phyloP scores from a whole-genome alignment of 1,284 basidiomycete genomes.

The Meira miltonrushii region DNA sequence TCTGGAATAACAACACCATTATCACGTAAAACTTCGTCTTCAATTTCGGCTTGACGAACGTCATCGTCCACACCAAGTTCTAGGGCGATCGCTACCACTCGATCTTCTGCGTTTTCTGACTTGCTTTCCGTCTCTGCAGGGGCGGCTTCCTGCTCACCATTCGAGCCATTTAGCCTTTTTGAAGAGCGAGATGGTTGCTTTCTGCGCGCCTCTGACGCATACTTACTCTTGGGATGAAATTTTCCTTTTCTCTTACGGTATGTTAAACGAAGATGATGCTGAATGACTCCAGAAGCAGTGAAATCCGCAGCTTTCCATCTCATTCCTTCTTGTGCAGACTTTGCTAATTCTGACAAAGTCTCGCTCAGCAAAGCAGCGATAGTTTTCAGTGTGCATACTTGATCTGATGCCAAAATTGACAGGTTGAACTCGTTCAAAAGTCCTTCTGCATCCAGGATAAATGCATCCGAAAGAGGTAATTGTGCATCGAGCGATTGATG shows the following conservation, averaged over 20 bases:
- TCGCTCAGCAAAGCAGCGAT: too few relatives aligned
- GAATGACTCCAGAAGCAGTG: background rate
- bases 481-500: slow-evolving; percentile 20
- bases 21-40: background rate
- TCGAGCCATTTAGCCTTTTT: background rate
- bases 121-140: background rate
- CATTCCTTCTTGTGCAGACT: background rate
- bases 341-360: too few relatives aligned
- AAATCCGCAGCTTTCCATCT: background rate
- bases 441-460: slow-evolving; percentile 22
- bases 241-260: slow-evolving; percentile 2
- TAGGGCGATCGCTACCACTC: background rate
- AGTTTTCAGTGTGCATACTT: background rate
- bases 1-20: background rate
- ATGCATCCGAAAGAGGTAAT: slow-evolving; percentile 19
- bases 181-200: slow-evolving; percentile 4
- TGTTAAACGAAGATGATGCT: background rate
- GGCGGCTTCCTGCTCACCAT: slow-evolving; percentile 10
- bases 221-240: background rate
- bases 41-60: background rate
- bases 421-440: slow-evolving; percentile 19
- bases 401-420: slow-evolving; percentile 14
- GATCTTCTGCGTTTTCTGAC: background rate
- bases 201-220: background rate
- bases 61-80: background rate